Percentiles rank a stretch among this genome's conserved stretches.
phyloP scores from a whole-genome alignment of 352 stramenopile species.

The Phytophthora melonis region DNA sequence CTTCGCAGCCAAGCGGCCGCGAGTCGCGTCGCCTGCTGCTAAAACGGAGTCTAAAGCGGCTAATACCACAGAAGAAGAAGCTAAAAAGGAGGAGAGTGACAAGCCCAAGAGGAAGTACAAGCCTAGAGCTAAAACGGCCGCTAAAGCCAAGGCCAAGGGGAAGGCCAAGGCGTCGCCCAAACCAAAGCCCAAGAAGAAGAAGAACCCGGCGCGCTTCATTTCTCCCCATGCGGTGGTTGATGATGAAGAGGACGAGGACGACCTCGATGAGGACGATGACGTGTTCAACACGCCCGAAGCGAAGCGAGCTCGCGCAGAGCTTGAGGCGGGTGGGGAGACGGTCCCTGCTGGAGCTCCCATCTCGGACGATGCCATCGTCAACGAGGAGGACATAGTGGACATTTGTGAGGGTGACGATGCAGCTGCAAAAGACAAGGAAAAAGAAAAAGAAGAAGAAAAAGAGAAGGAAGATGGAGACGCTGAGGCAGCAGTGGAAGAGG shows the following conservation, averaged over 20 bases:
- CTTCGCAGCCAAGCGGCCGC: constrained; percentile 23
- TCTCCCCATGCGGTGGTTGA: constrained; percentile 42
- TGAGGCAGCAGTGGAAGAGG: not conserved
- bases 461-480: not conserved
- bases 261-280: constrained; percentile 35
- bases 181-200: constrained; percentile 28
- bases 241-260: constrained; percentile 35
- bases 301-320: constrained; percentile 36
- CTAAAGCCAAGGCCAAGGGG: constrained; percentile 24
- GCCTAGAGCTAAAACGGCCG: constrained; percentile 11
- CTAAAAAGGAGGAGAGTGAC: not conserved
- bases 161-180: constrained; percentile 34
- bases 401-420: constrained; percentile 16
- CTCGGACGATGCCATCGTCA: constrained; percentile 29
- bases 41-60: constrained; percentile 17
- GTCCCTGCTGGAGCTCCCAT: constrained; percentile 36
- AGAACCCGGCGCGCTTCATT: constrained; percentile 29
- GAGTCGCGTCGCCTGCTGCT: constrained; percentile 7
- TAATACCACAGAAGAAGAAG: constrained; percentile 8
- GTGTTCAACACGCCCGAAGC: constrained; percentile 42
- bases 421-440: not conserved
- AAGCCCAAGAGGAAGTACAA: constrained; percentile 18
- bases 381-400: constrained; percentile 27
- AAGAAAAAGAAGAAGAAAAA: not conserved
- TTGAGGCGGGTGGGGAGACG: constrained; percentile 27